These are phyloP conservation scores for Cyberlindnera nakhonratchasimensis DNA, from an alignment of 805 yeast species.

Conservation along the genomic window DNA sequence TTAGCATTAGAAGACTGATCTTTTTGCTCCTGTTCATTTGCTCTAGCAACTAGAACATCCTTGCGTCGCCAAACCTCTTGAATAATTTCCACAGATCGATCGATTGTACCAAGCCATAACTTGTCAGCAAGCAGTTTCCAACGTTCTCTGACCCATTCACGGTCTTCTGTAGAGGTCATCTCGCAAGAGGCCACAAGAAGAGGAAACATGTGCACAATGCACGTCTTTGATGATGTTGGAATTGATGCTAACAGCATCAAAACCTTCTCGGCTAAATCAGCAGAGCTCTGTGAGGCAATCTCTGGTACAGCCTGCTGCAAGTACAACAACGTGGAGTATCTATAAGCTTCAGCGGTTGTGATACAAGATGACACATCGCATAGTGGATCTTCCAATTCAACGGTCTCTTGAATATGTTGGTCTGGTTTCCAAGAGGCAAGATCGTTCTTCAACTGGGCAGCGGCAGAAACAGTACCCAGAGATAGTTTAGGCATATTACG, in stretches of 20 bases:
- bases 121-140: conserved; percentile 52
- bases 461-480: conserved; percentile 46
- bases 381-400: conserved; percentile 40
- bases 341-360: conserved; percentile 68
- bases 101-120: conserved; percentile 66
- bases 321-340: conserved; percentile 55
- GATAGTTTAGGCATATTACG: conserved; percentile 41
- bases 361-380: conserved; percentile 60
- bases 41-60: conserved; percentile 30
- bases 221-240: conserved; percentile 54
- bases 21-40: conserved; percentile 1
- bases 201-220: conserved; percentile 62
- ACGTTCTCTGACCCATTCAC: conserved; percentile 56
- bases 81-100: conserved; percentile 62
- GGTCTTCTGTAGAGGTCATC: conserved; percentile 52
- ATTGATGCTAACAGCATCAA: conserved; percentile 59
- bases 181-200: conserved; percentile 64
- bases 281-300: conserved; percentile 52
- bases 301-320: conserved; percentile 72
- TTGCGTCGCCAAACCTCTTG: conserved; percentile 69
- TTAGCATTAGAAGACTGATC: background rate
- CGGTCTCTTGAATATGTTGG: conserved; percentile 27
- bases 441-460: conserved; percentile 51
- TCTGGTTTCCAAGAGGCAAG: conserved; percentile 57
- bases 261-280: conserved; percentile 55